Evolutionary conservation across 371 early-diverging fungal species (phyloP), one percentile per base, ranked within the genome.

Genomic region (Rhizomucor miehei): DNA sequence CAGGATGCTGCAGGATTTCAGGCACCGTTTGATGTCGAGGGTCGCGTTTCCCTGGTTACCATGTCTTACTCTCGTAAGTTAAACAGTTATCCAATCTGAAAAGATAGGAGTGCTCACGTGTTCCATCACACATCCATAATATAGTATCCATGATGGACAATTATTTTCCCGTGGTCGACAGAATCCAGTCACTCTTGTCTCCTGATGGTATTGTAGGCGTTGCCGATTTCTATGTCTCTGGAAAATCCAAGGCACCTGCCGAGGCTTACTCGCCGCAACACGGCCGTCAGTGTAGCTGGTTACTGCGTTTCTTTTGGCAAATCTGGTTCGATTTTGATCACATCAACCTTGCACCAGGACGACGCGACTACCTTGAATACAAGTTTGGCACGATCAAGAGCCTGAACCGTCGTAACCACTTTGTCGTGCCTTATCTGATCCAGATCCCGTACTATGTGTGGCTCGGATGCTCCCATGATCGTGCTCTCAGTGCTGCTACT

Each of bases 381-480:
- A 82, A 78, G 52, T 89, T 93, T 77, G 80, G 75, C 53, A 87
- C 92, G 17, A 75, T 88, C 67, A 91, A 91, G 63, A 75, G 77
- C 0, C 68, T 89, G 51, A 89, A 85, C 60, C 79, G 77, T 21
- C 81, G 86, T 41, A 93, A 93, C 66, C 86, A 84, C 57, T 86
- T 91, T 61, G 60, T 91, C 25, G 44, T 86, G 2, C 90, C 90
- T 16, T 82, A 84, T 48, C 8, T 85, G 37, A 77, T 90, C 24
- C 86, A 88, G 63, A 91, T 93, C 57, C 93, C 93, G 0, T 93
- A 88, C 73, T 93, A 93, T 60, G 72, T 93, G 40, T 93, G 89
- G 88, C 63, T 93, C 6, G 93, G 91, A 25, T 66, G 74, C 29
- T 62, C 77, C 14, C 52, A 60, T 41, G 75, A 67, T 14, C 67